Conservation (phyloP, 345 rosid genomes). For the Carallia brachiata region DNA sequence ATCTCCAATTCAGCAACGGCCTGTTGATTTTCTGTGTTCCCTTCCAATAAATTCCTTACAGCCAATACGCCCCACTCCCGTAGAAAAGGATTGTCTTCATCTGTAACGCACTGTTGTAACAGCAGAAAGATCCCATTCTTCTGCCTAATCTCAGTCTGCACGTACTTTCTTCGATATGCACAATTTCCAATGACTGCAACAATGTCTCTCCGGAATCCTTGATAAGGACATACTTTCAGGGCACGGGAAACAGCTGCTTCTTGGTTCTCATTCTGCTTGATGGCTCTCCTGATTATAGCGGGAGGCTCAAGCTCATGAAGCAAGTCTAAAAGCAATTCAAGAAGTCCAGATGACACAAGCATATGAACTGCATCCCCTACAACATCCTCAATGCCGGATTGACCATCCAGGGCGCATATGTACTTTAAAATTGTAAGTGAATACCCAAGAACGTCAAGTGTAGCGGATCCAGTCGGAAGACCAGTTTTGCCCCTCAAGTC, state of each 20-base stretch:
- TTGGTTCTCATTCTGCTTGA: conserved; percentile 31
- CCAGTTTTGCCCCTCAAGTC: conserved; percentile 36
- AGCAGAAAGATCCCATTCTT: conserved; percentile 54
- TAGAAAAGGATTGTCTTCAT: conserved; percentile 69
- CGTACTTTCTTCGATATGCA: conserved; percentile 52
- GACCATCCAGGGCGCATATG: conserved; percentile 48
- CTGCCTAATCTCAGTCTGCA: conserved; percentile 70
- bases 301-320: conserved; percentile 74
- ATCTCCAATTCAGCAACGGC: conserved; percentile 66
- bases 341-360: conserved; percentile 50
- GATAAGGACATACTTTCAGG: conserved; percentile 54
- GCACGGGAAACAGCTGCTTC: conserved; percentile 22
- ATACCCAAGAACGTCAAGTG: conserved; percentile 57
- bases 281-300: conserved; percentile 49
- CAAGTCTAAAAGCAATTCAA: conserved; percentile 43
- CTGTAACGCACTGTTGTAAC: conserved; percentile 71
- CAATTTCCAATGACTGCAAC: conserved; percentile 79
- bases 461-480: conserved; percentile 58
- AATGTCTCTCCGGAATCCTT: conserved; percentile 74
- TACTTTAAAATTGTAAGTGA: conserved; percentile 59
- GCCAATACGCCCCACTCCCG: conserved; percentile 92
- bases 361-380: conserved; percentile 33
- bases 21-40: conserved; percentile 65
- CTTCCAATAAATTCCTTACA: conserved; percentile 66
- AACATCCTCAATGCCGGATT: conserved; percentile 24